These are phyloP conservation scores for Sclerotiophoma versabilis DNA, from an alignment of 2,329 filamentous ascomycete species.

Conservation along the genomic window DNA sequence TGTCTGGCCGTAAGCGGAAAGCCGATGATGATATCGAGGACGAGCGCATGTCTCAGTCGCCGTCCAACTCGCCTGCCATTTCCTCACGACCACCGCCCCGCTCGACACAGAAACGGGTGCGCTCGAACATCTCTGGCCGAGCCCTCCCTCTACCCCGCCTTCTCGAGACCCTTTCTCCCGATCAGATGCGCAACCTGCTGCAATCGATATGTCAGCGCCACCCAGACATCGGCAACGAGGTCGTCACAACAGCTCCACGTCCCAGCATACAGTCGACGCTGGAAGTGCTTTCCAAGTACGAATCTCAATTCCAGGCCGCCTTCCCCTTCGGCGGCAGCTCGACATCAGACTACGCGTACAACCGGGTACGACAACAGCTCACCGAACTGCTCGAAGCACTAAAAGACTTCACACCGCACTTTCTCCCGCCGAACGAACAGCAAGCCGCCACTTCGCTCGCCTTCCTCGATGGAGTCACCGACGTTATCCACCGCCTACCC, in stretches of 20 bases:
- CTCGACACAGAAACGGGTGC: slow-evolving; percentile 64
- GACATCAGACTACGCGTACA: slow-evolving; percentile 92
- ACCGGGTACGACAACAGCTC: slow-evolving; percentile 84
- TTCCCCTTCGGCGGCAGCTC: slow-evolving; percentile 86
- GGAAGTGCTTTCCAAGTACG: slow-evolving; percentile 81
- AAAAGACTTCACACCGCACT: slow-evolving; percentile 93
- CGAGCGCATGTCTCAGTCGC: slow-evolving; percentile 91
- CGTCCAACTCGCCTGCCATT: slow-evolving; percentile 79
- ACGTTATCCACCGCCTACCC: slow-evolving; percentile 86
- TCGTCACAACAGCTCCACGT: slow-evolving; percentile 83
- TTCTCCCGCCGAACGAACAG: slow-evolving; percentile 86
- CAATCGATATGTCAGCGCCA: slow-evolving; percentile 90
- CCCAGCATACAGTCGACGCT: slow-evolving; percentile 83
- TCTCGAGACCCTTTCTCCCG: slow-evolving; percentile 90
- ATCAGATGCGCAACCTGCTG: slow-evolving; percentile 84
- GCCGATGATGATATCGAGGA: slow-evolving; percentile 76
- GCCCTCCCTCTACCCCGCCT: slow-evolving; percentile 75
- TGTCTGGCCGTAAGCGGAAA: slow-evolving; percentile 79
- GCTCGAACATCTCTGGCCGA: slow-evolving; percentile 72
- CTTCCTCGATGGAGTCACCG: slow-evolving; percentile 88
- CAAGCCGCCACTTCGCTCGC: slow-evolving; percentile 83
- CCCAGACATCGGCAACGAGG: slow-evolving; percentile 83
- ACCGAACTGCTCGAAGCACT: slow-evolving; percentile 85
- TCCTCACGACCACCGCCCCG: slow-evolving; percentile 69
- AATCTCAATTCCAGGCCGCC: slow-evolving; percentile 76